Evolutionary conservation across 768 basidiomycete species (phyloP).

Genomic region (Kwoniella sp.): DNA sequence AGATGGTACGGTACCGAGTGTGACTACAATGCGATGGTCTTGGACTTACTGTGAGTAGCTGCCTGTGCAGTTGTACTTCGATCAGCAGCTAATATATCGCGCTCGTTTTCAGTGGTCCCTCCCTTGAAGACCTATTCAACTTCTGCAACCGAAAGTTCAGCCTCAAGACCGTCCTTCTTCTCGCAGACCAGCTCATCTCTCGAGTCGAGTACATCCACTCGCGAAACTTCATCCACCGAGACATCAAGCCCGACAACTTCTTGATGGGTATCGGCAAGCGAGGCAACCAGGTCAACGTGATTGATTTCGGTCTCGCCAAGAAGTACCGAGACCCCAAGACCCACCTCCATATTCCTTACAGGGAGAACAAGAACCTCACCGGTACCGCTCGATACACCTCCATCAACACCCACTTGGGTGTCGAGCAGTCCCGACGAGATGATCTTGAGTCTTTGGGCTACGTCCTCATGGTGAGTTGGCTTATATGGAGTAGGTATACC

Average conservation of each 20-base stretch:
- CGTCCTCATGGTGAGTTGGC: slow-evolving; percentile 72
- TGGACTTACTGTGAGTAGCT: slow-evolving; percentile 73
- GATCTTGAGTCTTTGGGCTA: slow-evolving; percentile 98
- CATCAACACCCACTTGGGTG: slow-evolving; percentile 98
- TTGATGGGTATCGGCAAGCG: slow-evolving; percentile 99
- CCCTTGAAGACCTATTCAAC: slow-evolving; percentile 60
- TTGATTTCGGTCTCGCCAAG: slow-evolving; percentile 77
- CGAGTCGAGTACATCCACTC: slow-evolving; percentile 97
- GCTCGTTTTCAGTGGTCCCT: slow-evolving; percentile 47
- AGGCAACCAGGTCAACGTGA: slow-evolving; percentile 96
- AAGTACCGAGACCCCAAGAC: slow-evolving; percentile 99
- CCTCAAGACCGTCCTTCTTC: slow-evolving; percentile 87
- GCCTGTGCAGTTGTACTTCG: too few relatives aligned
- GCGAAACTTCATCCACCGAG: slow-evolving; percentile 90
- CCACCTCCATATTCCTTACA: slow-evolving; percentile 97
- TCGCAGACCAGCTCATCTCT: slow-evolving; percentile 95
- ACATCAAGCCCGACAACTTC: slow-evolving; percentile 98
- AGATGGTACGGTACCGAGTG: slow-evolving; percentile 92
- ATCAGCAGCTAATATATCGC: slow-evolving; percentile 6
- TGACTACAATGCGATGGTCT: slow-evolving; percentile 99
- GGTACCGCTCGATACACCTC: slow-evolving; percentile 99
- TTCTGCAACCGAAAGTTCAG: slow-evolving; percentile 80
- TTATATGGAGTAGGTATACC: too few relatives aligned
- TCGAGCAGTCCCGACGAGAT: slow-evolving; percentile 94
- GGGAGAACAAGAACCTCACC: slow-evolving; percentile 99